Percentiles rank a stretch among this genome's conserved stretches.
Conservation (phyloP, 306 rosid genomes). For the Acacia crassicarpa region DNA sequence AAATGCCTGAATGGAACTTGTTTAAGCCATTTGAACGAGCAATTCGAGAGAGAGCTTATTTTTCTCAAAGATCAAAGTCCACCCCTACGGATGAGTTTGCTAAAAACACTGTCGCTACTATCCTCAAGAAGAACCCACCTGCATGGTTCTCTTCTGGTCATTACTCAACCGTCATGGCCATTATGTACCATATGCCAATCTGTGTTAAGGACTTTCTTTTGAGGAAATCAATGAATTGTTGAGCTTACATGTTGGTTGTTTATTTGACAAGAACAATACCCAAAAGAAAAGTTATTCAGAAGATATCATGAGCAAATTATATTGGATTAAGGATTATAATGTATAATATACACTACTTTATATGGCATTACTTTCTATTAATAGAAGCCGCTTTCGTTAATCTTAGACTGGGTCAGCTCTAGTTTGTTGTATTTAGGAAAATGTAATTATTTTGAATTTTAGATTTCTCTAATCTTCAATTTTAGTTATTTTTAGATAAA, state of each 20-base stretch:
- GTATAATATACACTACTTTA: neutral
- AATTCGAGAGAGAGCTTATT: conserved; percentile 56
- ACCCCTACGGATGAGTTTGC: conserved; percentile 89
- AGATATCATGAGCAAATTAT: neutral
- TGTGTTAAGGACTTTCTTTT: conserved; percentile 56
- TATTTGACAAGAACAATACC: neutral
- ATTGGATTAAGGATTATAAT: neutral
- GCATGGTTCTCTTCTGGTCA: conserved; percentile 82
- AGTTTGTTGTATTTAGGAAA: neutral
- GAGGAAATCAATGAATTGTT: conserved; percentile 46
- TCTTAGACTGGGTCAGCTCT: neutral
- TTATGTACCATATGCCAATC: conserved; percentile 75
- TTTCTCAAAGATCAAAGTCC: conserved; percentile 53
- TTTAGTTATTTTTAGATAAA: neutral
- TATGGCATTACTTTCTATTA: neutral
- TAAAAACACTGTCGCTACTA: conserved; percentile 53
- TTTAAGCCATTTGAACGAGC: conserved; percentile 69
- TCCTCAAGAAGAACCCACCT: conserved; percentile 69
- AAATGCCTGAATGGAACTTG: conserved; percentile 71
- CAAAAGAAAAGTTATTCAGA: neutral
- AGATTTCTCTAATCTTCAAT: neutral
- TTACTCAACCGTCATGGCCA: conserved; percentile 51
- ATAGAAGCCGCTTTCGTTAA: neutral
- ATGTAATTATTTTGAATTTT: neutral
- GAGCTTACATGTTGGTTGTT: conserved; percentile 1